Evolutionary conservation across 768 basidiomycete species (phyloP).

Genomic region (Russula foetens): DNA sequence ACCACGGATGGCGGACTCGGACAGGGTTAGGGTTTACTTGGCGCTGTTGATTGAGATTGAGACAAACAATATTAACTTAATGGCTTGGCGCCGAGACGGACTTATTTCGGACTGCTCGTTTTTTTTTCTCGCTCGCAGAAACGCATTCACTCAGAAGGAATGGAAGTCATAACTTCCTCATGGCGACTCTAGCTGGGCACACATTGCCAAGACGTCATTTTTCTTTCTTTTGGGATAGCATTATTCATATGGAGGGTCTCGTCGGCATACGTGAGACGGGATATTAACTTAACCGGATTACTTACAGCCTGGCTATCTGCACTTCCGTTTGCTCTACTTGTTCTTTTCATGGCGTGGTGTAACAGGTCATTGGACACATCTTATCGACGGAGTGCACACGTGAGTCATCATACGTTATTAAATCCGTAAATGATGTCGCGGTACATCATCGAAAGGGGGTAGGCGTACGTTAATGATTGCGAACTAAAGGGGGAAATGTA

Average conservation of each 20-base stretch:
- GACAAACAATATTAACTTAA: not conserved
- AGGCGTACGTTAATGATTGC: not conserved
- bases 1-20: not conserved
- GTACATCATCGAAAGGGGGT: not conserved
- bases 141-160: not conserved
- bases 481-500: not conserved
- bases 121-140: not conserved
- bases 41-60: not conserved
- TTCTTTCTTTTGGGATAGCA: not conserved
- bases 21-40: conserved; percentile 8
- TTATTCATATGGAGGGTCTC: not conserved
- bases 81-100: not conserved
- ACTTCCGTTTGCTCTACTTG: not conserved
- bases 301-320: not conserved
- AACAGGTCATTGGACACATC: not conserved
- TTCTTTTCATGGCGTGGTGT: not conserved
- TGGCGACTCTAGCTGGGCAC: not conserved
- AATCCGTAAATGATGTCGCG: not conserved
- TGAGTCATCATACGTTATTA: not conserved
- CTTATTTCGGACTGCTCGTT: not conserved
- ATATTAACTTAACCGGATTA: not conserved
- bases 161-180: not conserved
- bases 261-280: not conserved
- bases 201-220: not conserved
- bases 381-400: not conserved